These are phyloP conservation scores for Trichoderma erinaceum DNA, from an alignment of 495 filamentous ascomycete genomes.

Conservation along the genomic window DNA sequence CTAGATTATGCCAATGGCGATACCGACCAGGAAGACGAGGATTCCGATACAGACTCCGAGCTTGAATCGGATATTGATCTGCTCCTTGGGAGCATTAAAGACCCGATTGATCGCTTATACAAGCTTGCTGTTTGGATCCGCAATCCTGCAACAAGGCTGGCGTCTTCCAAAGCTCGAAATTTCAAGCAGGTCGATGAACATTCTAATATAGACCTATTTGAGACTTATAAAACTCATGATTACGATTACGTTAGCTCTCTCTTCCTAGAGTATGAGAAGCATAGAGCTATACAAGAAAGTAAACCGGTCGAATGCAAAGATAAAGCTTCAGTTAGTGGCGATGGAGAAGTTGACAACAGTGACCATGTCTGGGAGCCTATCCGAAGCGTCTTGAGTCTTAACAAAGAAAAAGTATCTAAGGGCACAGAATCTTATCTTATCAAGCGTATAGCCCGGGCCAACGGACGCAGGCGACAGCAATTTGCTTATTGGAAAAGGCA, in stretches of 20 bases:
- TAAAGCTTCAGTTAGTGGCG: neutral
- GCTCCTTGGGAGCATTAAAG: slow-evolving; percentile 17
- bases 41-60: neutral
- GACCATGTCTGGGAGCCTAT: neutral
- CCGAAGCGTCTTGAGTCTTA: neutral
- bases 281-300: neutral
- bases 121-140: slow-evolving; percentile 23
- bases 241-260: slow-evolving; percentile 19
- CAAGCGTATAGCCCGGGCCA: slow-evolving; percentile 22
- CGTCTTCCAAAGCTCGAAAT: slow-evolving; percentile 18
- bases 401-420: neutral
- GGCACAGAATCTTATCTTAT: slow-evolving; percentile 20
- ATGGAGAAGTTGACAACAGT: neutral
- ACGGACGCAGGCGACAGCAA: slow-evolving; percentile 20
- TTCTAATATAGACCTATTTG: slow-evolving; percentile 21
- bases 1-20: neutral
- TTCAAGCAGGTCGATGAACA: slow-evolving; percentile 19
- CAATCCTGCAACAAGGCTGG: slow-evolving; percentile 22
- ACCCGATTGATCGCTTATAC: slow-evolving; percentile 24
- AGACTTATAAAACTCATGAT: slow-evolving; percentile 16
- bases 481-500: slow-evolving; percentile 25
- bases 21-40: neutral
- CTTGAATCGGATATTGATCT: slow-evolving; percentile 6
- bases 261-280: slow-evolving; percentile 13
- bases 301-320: neutral